These are phyloP conservation scores for Cyclotella sp. DNA, from an alignment of 108 stramenopile species.

Conservation along the genomic window DNA sequence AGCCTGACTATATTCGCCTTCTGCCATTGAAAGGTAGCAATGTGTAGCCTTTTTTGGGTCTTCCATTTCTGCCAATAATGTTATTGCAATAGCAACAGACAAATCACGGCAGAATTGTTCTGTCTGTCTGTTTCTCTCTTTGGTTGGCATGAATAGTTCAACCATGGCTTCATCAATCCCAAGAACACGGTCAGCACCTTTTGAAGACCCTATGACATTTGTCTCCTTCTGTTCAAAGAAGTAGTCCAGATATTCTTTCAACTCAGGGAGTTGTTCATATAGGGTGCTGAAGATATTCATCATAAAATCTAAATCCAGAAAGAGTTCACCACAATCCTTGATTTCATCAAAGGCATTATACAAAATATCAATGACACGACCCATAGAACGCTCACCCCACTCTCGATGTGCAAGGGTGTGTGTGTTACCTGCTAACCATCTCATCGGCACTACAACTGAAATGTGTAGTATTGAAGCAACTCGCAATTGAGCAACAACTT, in stretches of 20 bases:
- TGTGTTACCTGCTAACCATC: conserved; percentile 15
- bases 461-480: conserved; percentile 24
- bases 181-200: not conserved
- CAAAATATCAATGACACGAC: not conserved
- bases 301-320: not conserved
- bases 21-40: not conserved
- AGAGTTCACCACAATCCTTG: not conserved
- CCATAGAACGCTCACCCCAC: no score
- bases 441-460: conserved; percentile 8
- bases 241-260: not conserved
- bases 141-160: not conserved
- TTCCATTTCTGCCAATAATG: not conserved
- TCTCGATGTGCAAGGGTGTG: conserved; percentile 7
- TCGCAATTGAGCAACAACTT: conserved; percentile 12
- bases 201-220: not conserved
- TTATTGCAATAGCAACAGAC: not conserved
- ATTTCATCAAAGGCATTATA: conserved; percentile 13
- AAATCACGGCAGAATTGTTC: not conserved
- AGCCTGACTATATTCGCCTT: not conserved
- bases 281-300: not conserved
- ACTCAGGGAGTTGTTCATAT: not conserved
- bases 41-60: not conserved
- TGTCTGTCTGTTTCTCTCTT: not conserved
- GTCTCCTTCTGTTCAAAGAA: not conserved
- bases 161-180: not conserved